Base-by-base conservation (phyloP, 768 basidiomycete species). In the Kwoniella mangroviensis region DNA sequence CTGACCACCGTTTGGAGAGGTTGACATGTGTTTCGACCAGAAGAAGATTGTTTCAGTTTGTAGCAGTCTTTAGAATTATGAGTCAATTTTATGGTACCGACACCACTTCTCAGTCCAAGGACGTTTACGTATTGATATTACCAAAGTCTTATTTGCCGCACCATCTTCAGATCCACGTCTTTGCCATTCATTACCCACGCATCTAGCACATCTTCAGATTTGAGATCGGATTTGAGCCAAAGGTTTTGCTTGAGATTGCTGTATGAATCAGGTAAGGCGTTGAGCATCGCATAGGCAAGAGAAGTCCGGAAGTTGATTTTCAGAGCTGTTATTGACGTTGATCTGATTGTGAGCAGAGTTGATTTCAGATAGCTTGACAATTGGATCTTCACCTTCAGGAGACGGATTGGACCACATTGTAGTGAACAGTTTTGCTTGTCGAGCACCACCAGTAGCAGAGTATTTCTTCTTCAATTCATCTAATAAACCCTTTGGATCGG, bases 321-420 rank as follows among this genome's bases (percentile, higher is more conserved):
- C 34, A 19, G 53, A 42, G 42, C 64, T 63, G 21, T 24, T 21
- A 26, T 62, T 42, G 22, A 24, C 40, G 24, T 64, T 69, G 62
- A 72, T 56, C 22, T 73, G 72, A n/a, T 65, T 42, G 55, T 73
- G 68, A 3, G 68, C 65, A 28, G 68, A 73, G 43, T 28, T 63
- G 28, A 73, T 45, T 21, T 40, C n/a, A 17, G 68, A 63, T 19
- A 73, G n/a, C n/a, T 24, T 21, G 15, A 19, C 51, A 19, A 34
- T 28, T 4, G 68, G 68, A 26, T 73, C 43, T 24, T 73, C 72
- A 26, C 65, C 68, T 54, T 73, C 72, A 17, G 19, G 3, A 21
- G 65, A 55, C 9, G 58, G 59, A 15, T 28, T 66, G 12, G 17
- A 54, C 28, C n/a, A 70, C 21, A 73, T 28, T 56, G 69, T 40